Conservation (phyloP, 2,329 filamentous ascomycete genomes). For the Apiospora aurea region DNA sequence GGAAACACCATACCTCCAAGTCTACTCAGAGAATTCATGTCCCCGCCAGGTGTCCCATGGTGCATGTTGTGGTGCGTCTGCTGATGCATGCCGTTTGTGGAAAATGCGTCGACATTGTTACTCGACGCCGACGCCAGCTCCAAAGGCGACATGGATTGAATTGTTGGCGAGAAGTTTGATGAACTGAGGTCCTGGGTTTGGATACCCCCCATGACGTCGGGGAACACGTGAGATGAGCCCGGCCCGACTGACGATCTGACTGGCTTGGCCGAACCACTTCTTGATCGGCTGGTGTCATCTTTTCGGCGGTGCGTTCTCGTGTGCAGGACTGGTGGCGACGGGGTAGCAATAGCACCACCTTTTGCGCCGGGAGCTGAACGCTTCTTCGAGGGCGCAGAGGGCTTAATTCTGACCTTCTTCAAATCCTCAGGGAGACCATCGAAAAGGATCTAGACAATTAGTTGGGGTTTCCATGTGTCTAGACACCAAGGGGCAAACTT, state of each 20-base stretch:
- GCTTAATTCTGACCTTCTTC: slow-evolving; percentile 54
- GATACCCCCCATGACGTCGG: slow-evolving; percentile 24
- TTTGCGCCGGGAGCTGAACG: slow-evolving; percentile 59
- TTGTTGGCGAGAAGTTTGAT: slow-evolving; percentile 19
- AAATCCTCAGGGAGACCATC: slow-evolving; percentile 80
- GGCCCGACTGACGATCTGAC: slow-evolving; percentile 12
- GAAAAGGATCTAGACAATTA: slow-evolving; percentile 70
- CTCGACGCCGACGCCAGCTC: slow-evolving; percentile 24
- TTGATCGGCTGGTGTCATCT: slow-evolving; percentile 22
- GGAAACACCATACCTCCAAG: slow-evolving; percentile 76
- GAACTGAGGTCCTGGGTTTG: slow-evolving; percentile 23
- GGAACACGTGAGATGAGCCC: slow-evolving; percentile 25
- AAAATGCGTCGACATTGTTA: slow-evolving; percentile 7
- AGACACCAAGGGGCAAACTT: slow-evolving; percentile 43
- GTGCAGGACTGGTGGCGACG: slow-evolving; percentile 40
- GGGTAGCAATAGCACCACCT: slow-evolving; percentile 39
- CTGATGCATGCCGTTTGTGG: slow-evolving; percentile 10
- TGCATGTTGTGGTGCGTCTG: slow-evolving; percentile 26
- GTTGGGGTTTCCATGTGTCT: slow-evolving; percentile 30
- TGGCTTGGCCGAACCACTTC: slow-evolving; percentile 23
- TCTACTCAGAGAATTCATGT: slow-evolving; percentile 42
- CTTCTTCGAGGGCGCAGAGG: slow-evolving; percentile 58
- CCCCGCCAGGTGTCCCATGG: slow-evolving; percentile 37
- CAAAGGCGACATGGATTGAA: slow-evolving; percentile 26
- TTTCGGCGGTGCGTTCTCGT: slow-evolving; percentile 24